Percentiles rank a stretch among this genome's conserved stretches.
Conservation (phyloP, 1,284 basidiomycete genomes). For the Xerocomus nothofagi region DNA sequence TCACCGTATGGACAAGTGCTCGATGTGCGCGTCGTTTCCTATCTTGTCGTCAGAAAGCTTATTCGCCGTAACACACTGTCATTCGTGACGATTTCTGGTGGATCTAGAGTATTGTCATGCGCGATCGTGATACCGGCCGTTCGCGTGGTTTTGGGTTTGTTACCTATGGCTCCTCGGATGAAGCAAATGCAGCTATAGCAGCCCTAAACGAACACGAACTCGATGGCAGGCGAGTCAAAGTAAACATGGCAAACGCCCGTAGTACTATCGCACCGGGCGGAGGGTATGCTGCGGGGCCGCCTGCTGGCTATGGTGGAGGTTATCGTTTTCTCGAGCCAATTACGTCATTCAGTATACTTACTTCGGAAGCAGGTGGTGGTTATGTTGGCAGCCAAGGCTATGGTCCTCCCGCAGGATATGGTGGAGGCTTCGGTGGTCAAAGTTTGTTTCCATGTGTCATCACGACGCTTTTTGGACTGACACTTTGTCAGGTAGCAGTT, state of each 20-base stretch:
- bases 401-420: slow-evolving; percentile 23
- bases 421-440: slow-evolving; percentile 17
- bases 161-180: slow-evolving; percentile 60
- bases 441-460: slow-evolving; percentile 5
- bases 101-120: slow-evolving; percentile 89
- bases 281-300: slow-evolving; percentile 20
- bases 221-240: slow-evolving; percentile 90
- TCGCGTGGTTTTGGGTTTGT: slow-evolving; percentile 98
- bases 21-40: slow-evolving; percentile 67
- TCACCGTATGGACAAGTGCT: slow-evolving; percentile 62
- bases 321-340: slow-evolving; percentile 8
- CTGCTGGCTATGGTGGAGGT: slow-evolving; percentile 31
- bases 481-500: slow-evolving; percentile 8
- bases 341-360: neutral
- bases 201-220: slow-evolving; percentile 90
- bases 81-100: slow-evolving; percentile 5
- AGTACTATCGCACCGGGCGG: slow-evolving; percentile 45
- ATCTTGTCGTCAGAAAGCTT: slow-evolving; percentile 29
- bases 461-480: neutral
- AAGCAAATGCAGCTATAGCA: slow-evolving; percentile 81
- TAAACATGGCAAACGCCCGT: slow-evolving; percentile 93
- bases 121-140: slow-evolving; percentile 94
- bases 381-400: slow-evolving; percentile 23
- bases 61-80: slow-evolving; percentile 16
- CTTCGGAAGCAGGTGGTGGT: slow-evolving; percentile 13